Conservation (phyloP, 495 filamentous ascomycete species). For the Podospora pseudoanserina region DNA sequence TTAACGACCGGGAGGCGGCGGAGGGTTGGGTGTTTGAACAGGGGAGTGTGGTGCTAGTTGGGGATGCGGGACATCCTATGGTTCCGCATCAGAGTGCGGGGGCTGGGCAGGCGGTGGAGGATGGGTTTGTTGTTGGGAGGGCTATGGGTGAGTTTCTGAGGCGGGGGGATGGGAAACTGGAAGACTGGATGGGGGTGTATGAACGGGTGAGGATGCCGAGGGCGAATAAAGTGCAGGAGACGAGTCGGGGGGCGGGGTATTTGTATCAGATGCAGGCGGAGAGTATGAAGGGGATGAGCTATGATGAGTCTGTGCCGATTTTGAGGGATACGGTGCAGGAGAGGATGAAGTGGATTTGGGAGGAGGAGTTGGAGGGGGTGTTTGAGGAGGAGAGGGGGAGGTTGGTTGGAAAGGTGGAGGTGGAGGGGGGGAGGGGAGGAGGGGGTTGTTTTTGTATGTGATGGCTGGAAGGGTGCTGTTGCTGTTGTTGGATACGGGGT, state of each 20-base stretch:
- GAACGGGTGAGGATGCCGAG: conserved; percentile 41
- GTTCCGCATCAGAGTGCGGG: conserved; percentile 28
- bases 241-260: conserved; percentile 34
- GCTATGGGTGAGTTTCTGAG: conserved; percentile 31
- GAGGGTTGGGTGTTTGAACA: conserved; percentile 33
- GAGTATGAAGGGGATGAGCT: conserved; percentile 30
- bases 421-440: neutral
- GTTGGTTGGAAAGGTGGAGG: neutral
- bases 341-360: conserved; percentile 38
- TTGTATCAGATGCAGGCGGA: conserved; percentile 37
- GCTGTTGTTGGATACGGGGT: no score
- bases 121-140: conserved; percentile 38
- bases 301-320: conserved; percentile 32
- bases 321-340: conserved; percentile 27
- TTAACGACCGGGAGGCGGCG: conserved; percentile 41
- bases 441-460: conserved; percentile 2
- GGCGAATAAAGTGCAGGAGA: conserved; percentile 38
- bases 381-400: conserved; percentile 23
- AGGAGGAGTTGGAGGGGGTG: conserved; percentile 32
- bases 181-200: conserved; percentile 36
- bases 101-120: conserved; percentile 40
- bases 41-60: conserved; percentile 36
- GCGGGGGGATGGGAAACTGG: conserved; percentile 11
- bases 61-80: conserved; percentile 41
- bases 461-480: neutral